Evolutionary conservation across 73 alveolate genomes (phyloP), one percentile per base, ranked within the genome.

Genomic region (Urostyla sp.): DNA sequence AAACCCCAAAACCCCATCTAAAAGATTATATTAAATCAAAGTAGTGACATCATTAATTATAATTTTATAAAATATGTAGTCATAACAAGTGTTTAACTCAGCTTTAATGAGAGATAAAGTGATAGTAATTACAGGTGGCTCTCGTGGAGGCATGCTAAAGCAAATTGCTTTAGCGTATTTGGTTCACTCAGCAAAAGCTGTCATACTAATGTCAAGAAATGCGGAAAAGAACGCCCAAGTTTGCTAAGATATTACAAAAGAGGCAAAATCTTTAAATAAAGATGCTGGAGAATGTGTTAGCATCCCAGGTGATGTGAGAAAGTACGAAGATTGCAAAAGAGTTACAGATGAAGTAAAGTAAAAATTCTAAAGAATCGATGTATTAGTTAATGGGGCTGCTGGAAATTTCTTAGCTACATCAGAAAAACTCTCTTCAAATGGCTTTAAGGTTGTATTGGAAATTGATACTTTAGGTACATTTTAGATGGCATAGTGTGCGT

Each of bases 361-460:
- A 26, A 69, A 59, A 31, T 81, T 60, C 50, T 95, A 96, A 28
- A 46, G 82, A 67, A 87, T 94, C 31, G 98, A 94, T 53, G 61
- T 94, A 18, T 87, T 94, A 2, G 91, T 94, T 30, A 94, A 94
- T 67, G 95, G 97, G 13, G 98, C 98, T 35, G 98, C 98, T 32
- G 98, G 98, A 43, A 94, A 94, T 75, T 94, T 94, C 89, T 66
- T 94, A 26, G 94, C 89, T 16, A 93, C 95, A 10, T 90, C 94
- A 28, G 95, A 82, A 46, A 75, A 67, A 49, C 61, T 94, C 80
- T 74, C 93, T 30, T 72, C 90, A 8, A 94, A 94, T 67, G 98
- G 97, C 1, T 94, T 94, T 59, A 91, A 77, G 60, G 83, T 97
- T 30, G 98, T 94, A 6, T 53, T 91, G 77, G 98, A 94, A 43